phyloP scores from a whole-genome alignment of 1,284 basidiomycete genomes.

The Wolfiporia cocos region DNA sequence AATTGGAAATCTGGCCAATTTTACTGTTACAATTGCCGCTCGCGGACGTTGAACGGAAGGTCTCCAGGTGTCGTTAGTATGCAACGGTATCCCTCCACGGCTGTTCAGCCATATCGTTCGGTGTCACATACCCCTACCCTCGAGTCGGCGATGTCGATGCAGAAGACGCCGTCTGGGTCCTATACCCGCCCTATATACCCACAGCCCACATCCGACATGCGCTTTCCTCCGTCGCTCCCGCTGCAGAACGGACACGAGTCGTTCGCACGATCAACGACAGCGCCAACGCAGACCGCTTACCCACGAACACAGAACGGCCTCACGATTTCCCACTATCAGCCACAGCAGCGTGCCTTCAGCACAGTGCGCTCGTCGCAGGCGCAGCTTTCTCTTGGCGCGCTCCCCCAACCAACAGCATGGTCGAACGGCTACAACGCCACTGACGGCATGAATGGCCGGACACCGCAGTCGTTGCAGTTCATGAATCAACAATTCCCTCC shows the following conservation, averaged over 20 bases:
- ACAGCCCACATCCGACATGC: conserved; percentile 12
- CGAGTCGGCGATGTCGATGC: conserved; percentile 8
- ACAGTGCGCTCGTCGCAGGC: conserved; percentile 6
- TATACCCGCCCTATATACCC: conserved; percentile 10
- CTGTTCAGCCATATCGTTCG: conserved; percentile 13
- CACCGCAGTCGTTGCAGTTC: conserved; percentile 11
- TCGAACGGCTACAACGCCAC: conserved; percentile 11
- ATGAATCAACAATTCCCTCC: conserved; percentile 12
- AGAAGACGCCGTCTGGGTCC: conserved; percentile 8
- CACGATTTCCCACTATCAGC: conserved; percentile 17
- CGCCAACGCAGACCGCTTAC: conserved; percentile 10
- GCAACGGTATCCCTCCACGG: conserved; percentile 6
- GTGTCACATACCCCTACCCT: conserved; percentile 8
- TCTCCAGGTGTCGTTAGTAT: conserved; percentile 7
- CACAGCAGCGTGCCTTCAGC: conserved; percentile 15
- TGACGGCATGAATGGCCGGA: conserved; percentile 9
- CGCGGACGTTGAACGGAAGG: conserved; percentile 5
- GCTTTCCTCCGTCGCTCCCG: conserved; percentile 12
- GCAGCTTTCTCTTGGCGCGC: conserved; percentile 7
- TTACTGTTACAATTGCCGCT: conserved; percentile 44
- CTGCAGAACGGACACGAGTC: conserved; percentile 16
- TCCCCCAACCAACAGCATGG: conserved; percentile 6
- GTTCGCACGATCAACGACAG: conserved; percentile 8
- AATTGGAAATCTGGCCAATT: conserved; percentile 72
- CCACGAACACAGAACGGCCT: conserved; percentile 14